Percentiles rank a stretch among this genome's conserved stretches.
phyloP scores from a whole-genome alignment of 768 basidiomycete genomes.

The Lactarius tabidus region DNA sequence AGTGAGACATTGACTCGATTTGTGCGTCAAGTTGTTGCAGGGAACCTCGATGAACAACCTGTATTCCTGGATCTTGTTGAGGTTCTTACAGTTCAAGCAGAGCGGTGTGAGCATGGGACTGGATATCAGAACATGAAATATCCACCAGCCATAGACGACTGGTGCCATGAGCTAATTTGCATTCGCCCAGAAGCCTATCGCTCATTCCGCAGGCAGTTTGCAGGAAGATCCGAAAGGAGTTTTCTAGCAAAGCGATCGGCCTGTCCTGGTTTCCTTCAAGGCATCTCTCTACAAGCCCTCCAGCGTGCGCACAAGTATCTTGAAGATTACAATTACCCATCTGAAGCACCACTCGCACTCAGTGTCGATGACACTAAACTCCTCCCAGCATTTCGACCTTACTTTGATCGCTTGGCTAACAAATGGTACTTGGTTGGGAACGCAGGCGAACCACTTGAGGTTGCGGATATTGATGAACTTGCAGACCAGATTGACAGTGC shows the following conservation, averaged over 20 bases:
- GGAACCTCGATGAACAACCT: constrained; percentile 28
- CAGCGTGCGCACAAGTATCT: constrained; percentile 26
- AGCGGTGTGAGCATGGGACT: constrained; percentile 31
- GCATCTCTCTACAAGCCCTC: constrained; percentile 28
- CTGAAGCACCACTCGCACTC: constrained; percentile 29
- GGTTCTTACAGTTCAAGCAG: constrained; percentile 30
- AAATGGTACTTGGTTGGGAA: constrained; percentile 31
- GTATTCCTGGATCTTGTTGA: constrained; percentile 33
- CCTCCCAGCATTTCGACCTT: constrained; percentile 27
- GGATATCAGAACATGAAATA: constrained; percentile 38
- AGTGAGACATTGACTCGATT: constrained; percentile 9
- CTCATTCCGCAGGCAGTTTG: constrained; percentile 27
- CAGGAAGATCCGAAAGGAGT: constrained; percentile 21
- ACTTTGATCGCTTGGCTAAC: constrained; percentile 28
- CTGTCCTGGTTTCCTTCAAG: constrained; percentile 28
- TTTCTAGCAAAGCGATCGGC: constrained; percentile 25
- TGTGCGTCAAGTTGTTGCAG: constrained; percentile 26
- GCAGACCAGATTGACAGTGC: constrained; percentile 18
- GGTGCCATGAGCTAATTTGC: constrained; percentile 30
- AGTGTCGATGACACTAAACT: constrained; percentile 40
- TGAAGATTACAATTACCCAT: constrained; percentile 15
- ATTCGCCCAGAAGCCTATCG: constrained; percentile 32
- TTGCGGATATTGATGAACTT: constrained; percentile 29
- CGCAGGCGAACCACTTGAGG: constrained; percentile 25
- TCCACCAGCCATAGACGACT: constrained; percentile 33